A percentile compares a stretch with the other conserved stretches of the same genome.
phyloP scores from a whole-genome alignment of 2,329 filamentous ascomycete species.

The Uncinocarpus reesii region DNA sequence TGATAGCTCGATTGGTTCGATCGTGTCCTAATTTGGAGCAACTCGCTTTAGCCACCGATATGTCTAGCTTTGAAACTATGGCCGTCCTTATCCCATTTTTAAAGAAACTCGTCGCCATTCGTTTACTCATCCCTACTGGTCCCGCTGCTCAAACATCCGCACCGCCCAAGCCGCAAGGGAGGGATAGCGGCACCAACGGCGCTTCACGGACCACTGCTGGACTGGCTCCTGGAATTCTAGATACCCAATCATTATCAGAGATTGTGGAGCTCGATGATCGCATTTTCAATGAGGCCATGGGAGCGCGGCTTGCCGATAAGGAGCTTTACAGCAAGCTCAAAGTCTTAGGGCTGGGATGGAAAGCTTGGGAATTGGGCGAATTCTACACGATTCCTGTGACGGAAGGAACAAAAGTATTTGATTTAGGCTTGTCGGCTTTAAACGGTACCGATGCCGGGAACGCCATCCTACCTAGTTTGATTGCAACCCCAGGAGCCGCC shows the following conservation, averaged over 20 bases:
- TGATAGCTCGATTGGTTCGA: constrained; percentile 44
- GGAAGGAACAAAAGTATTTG: background rate
- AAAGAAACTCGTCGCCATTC: constrained; percentile 32
- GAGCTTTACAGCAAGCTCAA: constrained; percentile 27
- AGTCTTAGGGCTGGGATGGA: constrained; percentile 32
- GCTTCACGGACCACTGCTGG: background rate
- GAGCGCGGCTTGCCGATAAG: constrained; percentile 26
- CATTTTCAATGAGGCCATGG: constrained; percentile 25
- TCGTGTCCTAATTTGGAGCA: constrained; percentile 50
- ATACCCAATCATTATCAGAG: constrained; percentile 24
- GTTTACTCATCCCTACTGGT: constrained; percentile 31
- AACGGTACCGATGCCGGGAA: background rate
- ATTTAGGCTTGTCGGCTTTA: background rate
- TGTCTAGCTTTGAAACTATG: constrained; percentile 32
- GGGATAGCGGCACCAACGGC: background rate
- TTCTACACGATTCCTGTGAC: constrained; percentile 27
- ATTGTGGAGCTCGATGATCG: constrained; percentile 32
- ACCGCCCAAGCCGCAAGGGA: constrained; percentile 9
- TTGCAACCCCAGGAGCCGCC: background rate
- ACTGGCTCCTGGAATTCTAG: background rate
- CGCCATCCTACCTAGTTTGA: background rate
- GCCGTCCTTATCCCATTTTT: constrained; percentile 34
- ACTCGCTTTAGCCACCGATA: constrained; percentile 43
- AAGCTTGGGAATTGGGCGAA: constrained; percentile 30
- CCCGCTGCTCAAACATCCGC: background rate